phyloP scores from a whole-genome alignment of 805 yeast species.

The Saturnispora sanitii region DNA sequence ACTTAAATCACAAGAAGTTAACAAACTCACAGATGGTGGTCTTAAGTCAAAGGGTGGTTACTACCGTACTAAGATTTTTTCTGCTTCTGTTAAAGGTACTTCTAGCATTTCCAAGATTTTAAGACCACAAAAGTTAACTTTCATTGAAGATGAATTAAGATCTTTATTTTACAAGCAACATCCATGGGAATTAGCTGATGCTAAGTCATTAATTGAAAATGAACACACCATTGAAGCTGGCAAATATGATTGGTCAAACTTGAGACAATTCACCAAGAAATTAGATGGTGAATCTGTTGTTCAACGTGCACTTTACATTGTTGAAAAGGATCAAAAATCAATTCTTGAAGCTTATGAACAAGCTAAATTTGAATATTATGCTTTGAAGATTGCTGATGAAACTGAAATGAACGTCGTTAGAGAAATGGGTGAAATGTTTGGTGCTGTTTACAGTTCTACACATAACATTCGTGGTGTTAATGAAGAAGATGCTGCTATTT shows the following conservation, averaged over 20 bases:
- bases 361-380: conserved; percentile 82
- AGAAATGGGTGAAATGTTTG: conserved; percentile 83
- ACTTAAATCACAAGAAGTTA: conserved; percentile 17
- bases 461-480: conserved; percentile 58
- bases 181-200: conserved; percentile 96
- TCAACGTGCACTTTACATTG: conserved; percentile 55
- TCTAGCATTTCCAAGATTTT: conserved; percentile 27
- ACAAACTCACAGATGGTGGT: conserved; percentile 13
- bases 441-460: conserved; percentile 59
- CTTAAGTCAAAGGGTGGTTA: conserved; percentile 14
- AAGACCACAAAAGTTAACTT: conserved; percentile 44
- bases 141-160: conserved; percentile 74
- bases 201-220: conserved; percentile 73
- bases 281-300: conserved; percentile 87
- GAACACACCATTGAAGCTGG: conserved; percentile 42
- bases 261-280: conserved; percentile 62
- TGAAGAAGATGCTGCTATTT: conserved; percentile 61
- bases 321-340: conserved; percentile 29
- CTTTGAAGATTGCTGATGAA: conserved; percentile 76
- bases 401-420: conserved; percentile 56
- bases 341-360: conserved; percentile 67
- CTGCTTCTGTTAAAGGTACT: conserved; percentile 25
- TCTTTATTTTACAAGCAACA: conserved; percentile 80
- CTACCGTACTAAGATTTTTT: conserved; percentile 40
- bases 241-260: conserved; percentile 63